A percentile compares a stretch with the other conserved stretches of the same genome.
Conservation (phyloP, 192 early-diverging fungal genomes). For the Jimgerdemannia flammicorona region DNA sequence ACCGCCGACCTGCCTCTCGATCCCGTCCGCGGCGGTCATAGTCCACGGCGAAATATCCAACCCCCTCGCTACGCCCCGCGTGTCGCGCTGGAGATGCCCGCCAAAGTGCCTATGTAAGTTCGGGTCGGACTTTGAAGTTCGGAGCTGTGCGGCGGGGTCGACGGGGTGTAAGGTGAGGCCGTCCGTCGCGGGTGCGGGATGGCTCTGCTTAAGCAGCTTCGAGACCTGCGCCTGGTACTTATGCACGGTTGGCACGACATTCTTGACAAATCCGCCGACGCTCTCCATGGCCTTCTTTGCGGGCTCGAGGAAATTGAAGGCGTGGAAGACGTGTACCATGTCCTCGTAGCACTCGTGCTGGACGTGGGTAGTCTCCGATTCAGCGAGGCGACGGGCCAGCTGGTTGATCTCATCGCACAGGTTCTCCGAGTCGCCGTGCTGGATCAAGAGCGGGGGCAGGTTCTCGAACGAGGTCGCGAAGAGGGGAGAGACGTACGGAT, state of each 20-base stretch:
- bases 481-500: conserved; percentile 43
- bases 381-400: conserved; percentile 19
- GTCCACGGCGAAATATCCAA: neutral
- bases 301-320: conserved; percentile 15
- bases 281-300: conserved; percentile 7
- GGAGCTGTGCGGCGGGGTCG: neutral
- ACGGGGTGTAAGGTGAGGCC: neutral
- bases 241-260: neutral
- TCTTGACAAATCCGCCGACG: conserved; percentile 16
- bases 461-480: conserved; percentile 29
- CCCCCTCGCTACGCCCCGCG: neutral
- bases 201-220: neutral
- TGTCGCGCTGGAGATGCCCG: neutral
- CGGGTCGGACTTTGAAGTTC: neutral
- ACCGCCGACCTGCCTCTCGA: too few relatives aligned
- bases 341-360: conserved; percentile 44
- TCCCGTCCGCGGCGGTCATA: neutral
- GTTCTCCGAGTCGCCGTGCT: conserved; percentile 40
- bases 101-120: neutral
- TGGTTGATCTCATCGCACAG: conserved; percentile 40
- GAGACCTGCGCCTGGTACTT: neutral
- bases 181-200: neutral
- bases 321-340: conserved; percentile 49
- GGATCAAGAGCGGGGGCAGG: conserved; percentile 37
- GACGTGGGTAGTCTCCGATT: conserved; percentile 12